These are phyloP conservation scores for Aspergillus nomiae DNA, from an alignment of 2,329 filamentous ascomycete genomes.

Conservation along the genomic window DNA sequence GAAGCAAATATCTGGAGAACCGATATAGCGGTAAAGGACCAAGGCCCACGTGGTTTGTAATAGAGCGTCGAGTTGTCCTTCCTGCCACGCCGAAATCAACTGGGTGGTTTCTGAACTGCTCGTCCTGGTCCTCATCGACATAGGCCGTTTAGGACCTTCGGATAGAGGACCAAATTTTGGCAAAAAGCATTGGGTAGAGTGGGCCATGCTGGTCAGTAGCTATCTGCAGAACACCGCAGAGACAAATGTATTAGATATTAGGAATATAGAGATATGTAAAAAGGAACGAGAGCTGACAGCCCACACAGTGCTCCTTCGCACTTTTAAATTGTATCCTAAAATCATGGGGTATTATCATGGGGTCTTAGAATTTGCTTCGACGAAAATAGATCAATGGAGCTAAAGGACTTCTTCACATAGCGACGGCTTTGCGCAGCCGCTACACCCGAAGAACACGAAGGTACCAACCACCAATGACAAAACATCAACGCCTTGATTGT, in stretches of 20 bases:
- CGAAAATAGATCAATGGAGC: slow-evolving; percentile 17
- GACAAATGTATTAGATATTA: not conserved
- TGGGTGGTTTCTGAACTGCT: slow-evolving; percentile 31
- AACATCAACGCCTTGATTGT: not conserved
- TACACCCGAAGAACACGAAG: slow-evolving; percentile 7
- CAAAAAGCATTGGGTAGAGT: slow-evolving; percentile 36
- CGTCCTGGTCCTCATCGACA: slow-evolving; percentile 37
- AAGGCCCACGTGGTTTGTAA: slow-evolving; percentile 51
- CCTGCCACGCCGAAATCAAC: slow-evolving; percentile 34
- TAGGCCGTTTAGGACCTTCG: slow-evolving; percentile 35
- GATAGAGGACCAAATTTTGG: slow-evolving; percentile 35
- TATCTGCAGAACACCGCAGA: slow-evolving; percentile 4
- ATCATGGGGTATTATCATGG: slow-evolving; percentile 6
- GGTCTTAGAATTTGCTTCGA: slow-evolving; percentile 5
- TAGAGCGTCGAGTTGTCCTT: slow-evolving; percentile 26
- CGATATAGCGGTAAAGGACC: slow-evolving; percentile 49
- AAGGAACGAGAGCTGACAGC: slow-evolving; percentile 1
- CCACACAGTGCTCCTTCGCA: slow-evolving; percentile 6
- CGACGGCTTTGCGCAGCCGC: slow-evolving; percentile 7
- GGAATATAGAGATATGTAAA: not conserved
- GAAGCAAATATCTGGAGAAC: slow-evolving; percentile 51
- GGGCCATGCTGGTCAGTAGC: slow-evolving; percentile 25
- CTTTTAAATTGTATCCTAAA: slow-evolving; percentile 15
- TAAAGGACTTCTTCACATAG: slow-evolving; percentile 12
- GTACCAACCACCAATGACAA: slow-evolving; percentile 11